Evolutionary conservation across 192 early-diverging fungal species (phyloP), one percentile per base, ranked within the genome.

Genomic region (Coemansia sp.): DNA sequence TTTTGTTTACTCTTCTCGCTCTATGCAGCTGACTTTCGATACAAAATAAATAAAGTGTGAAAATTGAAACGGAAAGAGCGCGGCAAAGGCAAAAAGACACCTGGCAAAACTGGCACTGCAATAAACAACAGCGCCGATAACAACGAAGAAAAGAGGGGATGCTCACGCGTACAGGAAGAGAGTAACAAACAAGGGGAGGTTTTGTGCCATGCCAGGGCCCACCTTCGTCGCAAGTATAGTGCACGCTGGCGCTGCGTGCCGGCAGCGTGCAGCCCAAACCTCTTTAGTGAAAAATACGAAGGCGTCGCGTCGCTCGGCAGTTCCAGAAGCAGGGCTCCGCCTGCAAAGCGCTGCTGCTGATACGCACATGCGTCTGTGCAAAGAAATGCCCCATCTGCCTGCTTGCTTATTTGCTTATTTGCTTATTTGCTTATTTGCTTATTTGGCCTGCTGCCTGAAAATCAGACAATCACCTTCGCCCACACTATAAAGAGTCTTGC

Each of bases 401-500:
- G 19, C 19, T 21, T 21, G 19, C 19, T 21, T 21, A 21, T 21
- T 21, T 27, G 25, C 25, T 5, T 32, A 7, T 32, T 32, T 32
- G 32, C 29, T 5, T 32, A 32, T 32, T 21, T 21, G 19, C 19
- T 21, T 21, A 21, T 21, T 21, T 27, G 25, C 25, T 5, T 32
- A 7, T 32, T 32, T 32, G 32, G 32, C 32, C 32, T 12, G 14
- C 14, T 21, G 19, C 19, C 62, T 21, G 27, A 45, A 75, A 62
- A 75, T 63, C 67, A 58, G 73, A 62, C 57, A 69, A 69, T 65
- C 63, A 23, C 9, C 41, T n/a, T 3, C 41, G 15, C 53, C 2
- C 14, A 24, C 70, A 72, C 63, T 72, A 66, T 32, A 71, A 58
- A 0, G 23, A 9, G 1, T 1, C 10, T 11, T 11, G 22, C 48